Percentiles rank a stretch among this genome's conserved stretches.
Evolutionary conservation across 768 basidiomycete species (phyloP).

Genomic region (Trametes coccinea): DNA sequence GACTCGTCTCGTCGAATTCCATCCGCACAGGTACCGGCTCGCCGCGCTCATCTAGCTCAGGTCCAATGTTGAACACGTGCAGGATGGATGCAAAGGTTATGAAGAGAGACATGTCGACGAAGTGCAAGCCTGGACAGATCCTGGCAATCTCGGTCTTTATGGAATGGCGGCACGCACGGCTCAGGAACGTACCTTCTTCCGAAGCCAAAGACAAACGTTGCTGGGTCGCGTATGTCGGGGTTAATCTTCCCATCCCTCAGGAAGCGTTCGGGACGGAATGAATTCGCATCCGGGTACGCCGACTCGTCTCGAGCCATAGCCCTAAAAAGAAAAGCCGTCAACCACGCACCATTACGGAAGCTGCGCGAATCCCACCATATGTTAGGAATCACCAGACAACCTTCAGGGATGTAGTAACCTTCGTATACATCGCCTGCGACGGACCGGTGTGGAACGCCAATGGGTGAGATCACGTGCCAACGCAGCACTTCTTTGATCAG

Average conservation of each 20-base stretch:
- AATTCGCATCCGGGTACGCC: conserved; percentile 15
- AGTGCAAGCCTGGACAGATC: conserved; percentile 12
- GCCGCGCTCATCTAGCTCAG: conserved; percentile 5
- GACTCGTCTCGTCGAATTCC: not conserved
- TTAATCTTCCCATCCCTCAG: conserved; percentile 5
- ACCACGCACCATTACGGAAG: not conserved
- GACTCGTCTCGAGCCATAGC: conserved; percentile 13
- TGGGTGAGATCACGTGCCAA: conserved; percentile 23
- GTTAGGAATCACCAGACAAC: conserved; percentile 27
- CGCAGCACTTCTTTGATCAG: conserved; percentile 26
- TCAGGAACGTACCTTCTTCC: conserved; percentile 12
- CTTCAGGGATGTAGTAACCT: conserved; percentile 32
- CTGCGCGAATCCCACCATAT: conserved; percentile 16
- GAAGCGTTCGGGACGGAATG: conserved; percentile 17
- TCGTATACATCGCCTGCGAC: conserved; percentile 31
- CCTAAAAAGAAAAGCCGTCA: conserved; percentile 1
- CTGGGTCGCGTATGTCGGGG: conserved; percentile 9
- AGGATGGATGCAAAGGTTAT: conserved; percentile 10
- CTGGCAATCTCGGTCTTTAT: not conserved
- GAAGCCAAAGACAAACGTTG: conserved; percentile 19
- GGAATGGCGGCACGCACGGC: not conserved
- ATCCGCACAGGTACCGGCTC: not conserved
- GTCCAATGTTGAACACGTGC: conserved; percentile 5
- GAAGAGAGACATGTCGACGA: conserved; percentile 4
- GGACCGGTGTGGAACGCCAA: conserved; percentile 20